Evolutionary conservation across 257 asterid species (phyloP).

Genomic region (Solanum bulbocastanum): DNA sequence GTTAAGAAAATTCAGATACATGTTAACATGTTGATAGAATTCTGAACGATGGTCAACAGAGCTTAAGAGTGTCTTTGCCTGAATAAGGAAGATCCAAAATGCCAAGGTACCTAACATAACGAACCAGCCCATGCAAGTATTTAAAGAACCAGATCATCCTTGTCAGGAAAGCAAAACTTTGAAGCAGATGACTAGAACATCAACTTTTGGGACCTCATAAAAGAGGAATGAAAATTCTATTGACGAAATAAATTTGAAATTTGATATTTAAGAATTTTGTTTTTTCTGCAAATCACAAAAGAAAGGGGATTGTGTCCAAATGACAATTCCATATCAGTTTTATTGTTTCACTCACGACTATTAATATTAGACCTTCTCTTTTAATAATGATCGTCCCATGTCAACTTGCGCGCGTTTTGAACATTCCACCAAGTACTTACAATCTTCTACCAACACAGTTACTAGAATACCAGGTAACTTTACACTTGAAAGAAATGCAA

Average conservation of each 20-base stretch:
- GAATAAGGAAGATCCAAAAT: neutral
- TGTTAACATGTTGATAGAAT: neutral
- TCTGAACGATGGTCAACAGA: neutral
- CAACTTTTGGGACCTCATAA: neutral
- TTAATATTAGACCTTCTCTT: neutral
- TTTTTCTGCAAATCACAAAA: neutral
- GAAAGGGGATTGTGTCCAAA: neutral
- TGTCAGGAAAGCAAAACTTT: neutral
- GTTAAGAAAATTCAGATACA: neutral
- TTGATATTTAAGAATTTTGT: neutral
- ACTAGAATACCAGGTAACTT: neutral
- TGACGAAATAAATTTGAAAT: neutral
- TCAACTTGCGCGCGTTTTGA: neutral
- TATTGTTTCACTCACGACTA: neutral
- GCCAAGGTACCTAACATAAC: neutral
- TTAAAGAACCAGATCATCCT: neutral
- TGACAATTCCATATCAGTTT: neutral
- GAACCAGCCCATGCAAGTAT: neutral
- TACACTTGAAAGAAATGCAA: neutral
- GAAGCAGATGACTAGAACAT: neutral
- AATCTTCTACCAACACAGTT: neutral
- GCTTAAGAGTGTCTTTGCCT: neutral
- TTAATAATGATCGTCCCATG: neutral
- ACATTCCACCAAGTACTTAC: neutral
- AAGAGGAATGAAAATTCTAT: neutral